Evolutionary conservation across 305 asterid genomes (phyloP), one percentile per base, ranked within the genome.

Genomic region (Rubia occidens): DNA sequence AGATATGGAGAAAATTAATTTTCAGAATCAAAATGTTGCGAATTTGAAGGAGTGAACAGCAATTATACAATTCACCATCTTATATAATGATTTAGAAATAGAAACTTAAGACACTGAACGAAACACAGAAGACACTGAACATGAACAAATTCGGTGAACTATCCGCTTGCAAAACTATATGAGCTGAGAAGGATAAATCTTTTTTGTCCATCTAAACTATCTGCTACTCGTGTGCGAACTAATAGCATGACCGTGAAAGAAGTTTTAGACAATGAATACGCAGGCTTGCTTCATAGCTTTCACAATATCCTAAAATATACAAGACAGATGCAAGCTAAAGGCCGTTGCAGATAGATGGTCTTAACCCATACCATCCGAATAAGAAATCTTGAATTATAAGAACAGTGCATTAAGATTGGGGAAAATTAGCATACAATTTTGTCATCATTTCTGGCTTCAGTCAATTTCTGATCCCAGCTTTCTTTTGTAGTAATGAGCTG

Each of bases 391-490:
- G 5, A 17, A 62, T 37, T 35, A 4, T 7, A 24, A 8, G 2
- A 45, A 44, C 11, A 45, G 8, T 26, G 17, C 53, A 47, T 11
- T 20, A 35, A 61, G 66, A 37, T 8, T 60, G 37, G 17, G 20
- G 20, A 13, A 15, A 5, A 35, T 4, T 17, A 37, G 77, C 95
- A 82, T 75, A 95, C 99, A 69, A 81, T 80, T 78, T 91, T 95
- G 45, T 87, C 87, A 53, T 86, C 94, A 49, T 59, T 82, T 66
- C 72, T 80, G 10, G 99, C 94, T 84, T 95, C 95, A 43, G 73
- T 86, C 64, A 95, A 32, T 82, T 88, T 89, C 76, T 87, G 92
- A 29, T 89, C 96, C 99, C 99, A 95, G 75, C 82, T 79, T 76
- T 89, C 96, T 77, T 84, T 87, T 35, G 95, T 85, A 20, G 88